A percentile compares a stretch with the other conserved stretches of the same genome.
phyloP scores from a whole-genome alignment of 1,284 basidiomycete species.

The Athelia psychrophila region DNA sequence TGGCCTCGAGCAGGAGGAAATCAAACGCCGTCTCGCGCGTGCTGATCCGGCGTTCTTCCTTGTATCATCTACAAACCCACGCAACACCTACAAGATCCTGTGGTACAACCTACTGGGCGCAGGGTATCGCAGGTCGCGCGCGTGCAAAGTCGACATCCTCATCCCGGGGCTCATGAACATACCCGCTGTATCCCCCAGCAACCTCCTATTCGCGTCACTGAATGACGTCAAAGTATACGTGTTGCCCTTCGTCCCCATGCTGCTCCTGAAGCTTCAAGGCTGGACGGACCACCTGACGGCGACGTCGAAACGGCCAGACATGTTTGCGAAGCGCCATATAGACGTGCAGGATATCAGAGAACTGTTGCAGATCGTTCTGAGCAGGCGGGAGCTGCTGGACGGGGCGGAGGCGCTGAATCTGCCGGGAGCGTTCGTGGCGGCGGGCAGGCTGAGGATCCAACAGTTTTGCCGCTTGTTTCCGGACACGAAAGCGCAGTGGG shows the following conservation, averaged over 20 bases:
- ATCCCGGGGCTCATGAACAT: constrained; percentile 43
- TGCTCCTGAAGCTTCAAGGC: constrained; percentile 48
- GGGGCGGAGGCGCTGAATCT: too few relatives aligned
- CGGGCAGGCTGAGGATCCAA: too few relatives aligned
- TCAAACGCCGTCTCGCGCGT: constrained; percentile 38
- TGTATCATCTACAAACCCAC: constrained; percentile 33
- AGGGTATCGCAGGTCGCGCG: constrained; percentile 5
- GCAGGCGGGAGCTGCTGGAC: too few relatives aligned
- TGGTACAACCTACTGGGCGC: constrained; percentile 33
- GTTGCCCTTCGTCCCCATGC: constrained; percentile 40
- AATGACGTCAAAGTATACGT: constrained; percentile 31
- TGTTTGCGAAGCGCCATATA: constrained; percentile 33
- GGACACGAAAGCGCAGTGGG: too few relatives aligned
- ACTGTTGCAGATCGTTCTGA: constrained; percentile 22
- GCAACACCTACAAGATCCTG: constrained; percentile 42
- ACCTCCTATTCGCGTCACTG: constrained; percentile 20
- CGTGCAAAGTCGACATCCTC: constrained; percentile 54
- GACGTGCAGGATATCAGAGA: constrained; percentile 43
- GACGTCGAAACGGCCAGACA: constrained; percentile 24
- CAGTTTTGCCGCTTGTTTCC: too few relatives aligned
- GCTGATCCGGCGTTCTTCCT: constrained; percentile 37
- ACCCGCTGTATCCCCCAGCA: constrained; percentile 29
- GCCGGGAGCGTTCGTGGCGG: too few relatives aligned
- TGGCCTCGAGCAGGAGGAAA: constrained; percentile 28
- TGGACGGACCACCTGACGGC: constrained; percentile 46